Evolutionary conservation across 768 basidiomycete genomes (phyloP), one percentile per base, ranked within the genome.

Genomic region (Tephrocybe sp.): DNA sequence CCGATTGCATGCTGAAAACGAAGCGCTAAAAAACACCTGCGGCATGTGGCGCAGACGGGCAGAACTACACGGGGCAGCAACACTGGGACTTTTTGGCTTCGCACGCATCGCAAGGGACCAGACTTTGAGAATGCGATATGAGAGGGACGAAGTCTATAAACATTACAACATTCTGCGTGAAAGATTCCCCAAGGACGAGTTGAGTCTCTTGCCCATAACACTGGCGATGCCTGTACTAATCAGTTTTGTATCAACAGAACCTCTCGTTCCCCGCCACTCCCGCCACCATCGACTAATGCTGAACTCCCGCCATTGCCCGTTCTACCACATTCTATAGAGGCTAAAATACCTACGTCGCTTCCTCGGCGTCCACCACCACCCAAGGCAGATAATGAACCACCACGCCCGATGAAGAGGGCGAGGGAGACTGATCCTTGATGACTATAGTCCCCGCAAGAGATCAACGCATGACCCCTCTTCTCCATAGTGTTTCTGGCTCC

Each of bases 11-110:
- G 69, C 74, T 15, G 76, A 79, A 51, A 74, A 76, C 56, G 55
- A 62, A 32, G 68, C 74, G 0, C 64, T 80, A n/a, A 67, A 69
- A 18, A 63, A 64, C 36, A 68, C 72, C 43, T 77, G 74, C 52
- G 66, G 57, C 11, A 65, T 72, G 60, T 79, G 77, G 77, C 70
- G 74, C 30, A 72, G 69, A 40, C 72, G 77, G 31, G 78, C 78
- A 34, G 78, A 79, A 59, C 63, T 69, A 16, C 78, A 80, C 43
- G 73, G 74, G n/a, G 67, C 71, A 13, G 74, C 74, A 13, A 80
- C 74, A 40, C 59, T 76, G 11, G 72, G 71, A 44, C 69, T 79
- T 27, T 62, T 79, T n/a, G 68, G 69, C 39, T 65, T 78, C 45
- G 68, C 72, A 19, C 70, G 71, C 35, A 62, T 65, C 16, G 68